Conservation (phyloP, 2,329 filamentous ascomycete genomes). For the Chlorencoelia australis region DNA sequence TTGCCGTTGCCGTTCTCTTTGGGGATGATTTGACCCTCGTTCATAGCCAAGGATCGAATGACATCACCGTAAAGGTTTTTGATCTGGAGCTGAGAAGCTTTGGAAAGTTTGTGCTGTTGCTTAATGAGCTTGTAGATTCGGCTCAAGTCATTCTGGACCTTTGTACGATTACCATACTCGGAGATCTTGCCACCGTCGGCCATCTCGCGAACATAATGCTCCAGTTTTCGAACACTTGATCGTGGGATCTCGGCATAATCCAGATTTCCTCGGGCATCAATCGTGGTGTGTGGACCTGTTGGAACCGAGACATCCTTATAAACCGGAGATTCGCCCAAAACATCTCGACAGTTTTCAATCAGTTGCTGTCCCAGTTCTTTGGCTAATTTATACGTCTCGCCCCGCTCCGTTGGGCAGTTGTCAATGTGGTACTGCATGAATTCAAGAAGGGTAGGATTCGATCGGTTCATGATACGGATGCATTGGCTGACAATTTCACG, state of each 20-base stretch:
- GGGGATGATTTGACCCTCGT: constrained; percentile 92
- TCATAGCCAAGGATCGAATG: constrained; percentile 90
- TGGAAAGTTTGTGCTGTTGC: constrained; percentile 95
- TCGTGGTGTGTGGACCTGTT: constrained; percentile 84
- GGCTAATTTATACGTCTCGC: constrained; percentile 95
- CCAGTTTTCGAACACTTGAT: constrained; percentile 85
- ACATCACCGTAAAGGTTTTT: constrained; percentile 92
- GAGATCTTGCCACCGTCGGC: constrained; percentile 96
- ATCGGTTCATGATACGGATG: constrained; percentile 98
- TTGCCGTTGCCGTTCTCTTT: constrained; percentile 60
- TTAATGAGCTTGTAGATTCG: constrained; percentile 98
- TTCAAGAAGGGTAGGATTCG: constrained; percentile 87
- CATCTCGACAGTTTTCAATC: constrained; percentile 95
- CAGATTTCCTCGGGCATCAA: constrained; percentile 86
- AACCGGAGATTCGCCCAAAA: constrained; percentile 70
- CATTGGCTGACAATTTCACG: constrained; percentile 98
- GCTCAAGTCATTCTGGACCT: constrained; percentile 91
- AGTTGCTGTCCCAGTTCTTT: constrained; percentile 89
- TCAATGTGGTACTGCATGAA: constrained; percentile 99
- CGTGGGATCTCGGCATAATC: constrained; percentile 83
- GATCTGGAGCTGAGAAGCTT: constrained; percentile 92
- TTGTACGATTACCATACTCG: constrained; percentile 95
- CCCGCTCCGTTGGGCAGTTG: constrained; percentile 91
- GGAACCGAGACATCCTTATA: constrained; percentile 95
- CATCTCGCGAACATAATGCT: constrained; percentile 98